A percentile compares a stretch with the other conserved stretches of the same genome.
phyloP scores from a whole-genome alignment of 176 grass and related monocot species.

The Areca catechu region DNA sequence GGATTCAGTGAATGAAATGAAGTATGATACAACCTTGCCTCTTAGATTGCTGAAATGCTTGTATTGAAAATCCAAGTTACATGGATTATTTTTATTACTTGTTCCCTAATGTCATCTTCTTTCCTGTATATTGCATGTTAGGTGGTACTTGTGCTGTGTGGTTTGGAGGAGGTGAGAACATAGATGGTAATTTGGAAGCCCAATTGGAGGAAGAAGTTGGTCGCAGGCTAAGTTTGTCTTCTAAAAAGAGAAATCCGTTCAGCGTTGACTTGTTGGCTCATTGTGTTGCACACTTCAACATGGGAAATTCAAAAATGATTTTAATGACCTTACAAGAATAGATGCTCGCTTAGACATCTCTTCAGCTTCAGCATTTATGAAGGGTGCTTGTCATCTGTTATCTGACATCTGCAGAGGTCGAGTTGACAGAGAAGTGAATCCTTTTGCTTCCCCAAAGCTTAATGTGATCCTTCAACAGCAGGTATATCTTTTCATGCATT shows the following conservation, averaged over 20 bases:
- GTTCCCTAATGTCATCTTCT: neutral
- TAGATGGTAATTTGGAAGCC: neutral
- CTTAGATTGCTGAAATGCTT: too few species aligned
- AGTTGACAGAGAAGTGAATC: constrained; percentile 14
- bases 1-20: too few species aligned
- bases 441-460: constrained; percentile 23
- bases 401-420: constrained; percentile 3
- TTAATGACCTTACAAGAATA: constrained; percentile 27
- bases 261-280: constrained; percentile 20
- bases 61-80: too few species aligned
- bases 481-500: constrained; percentile 6
- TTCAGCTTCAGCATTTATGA: constrained; percentile 28
- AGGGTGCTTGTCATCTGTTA: constrained; percentile 5
- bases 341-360: constrained; percentile 30
- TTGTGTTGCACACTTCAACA: constrained; percentile 23
- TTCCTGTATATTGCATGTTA: neutral
- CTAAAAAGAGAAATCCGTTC: constrained; percentile 4
- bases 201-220: neutral
- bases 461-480: constrained; percentile 32
- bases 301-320: constrained; percentile 29
- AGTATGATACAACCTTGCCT: too few species aligned
- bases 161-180: constrained; percentile 12
- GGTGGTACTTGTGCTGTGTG: constrained; percentile 20
- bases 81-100: neutral
- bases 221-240: neutral